Conservation (phyloP, 371 early-diverging fungal genomes). For the Haplosporangium sp. region DNA sequence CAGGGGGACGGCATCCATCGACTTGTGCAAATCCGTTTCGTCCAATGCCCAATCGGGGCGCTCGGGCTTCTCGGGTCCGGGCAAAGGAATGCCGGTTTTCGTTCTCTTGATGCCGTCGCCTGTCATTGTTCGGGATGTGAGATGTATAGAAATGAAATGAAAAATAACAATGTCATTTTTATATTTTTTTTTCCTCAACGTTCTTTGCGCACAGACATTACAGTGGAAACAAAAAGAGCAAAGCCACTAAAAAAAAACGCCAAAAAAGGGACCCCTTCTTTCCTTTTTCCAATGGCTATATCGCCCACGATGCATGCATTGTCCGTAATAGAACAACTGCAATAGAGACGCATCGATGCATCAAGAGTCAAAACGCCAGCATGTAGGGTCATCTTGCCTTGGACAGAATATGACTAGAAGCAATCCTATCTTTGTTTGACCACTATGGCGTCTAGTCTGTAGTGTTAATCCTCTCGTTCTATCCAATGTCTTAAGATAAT, state of each 20-base stretch:
- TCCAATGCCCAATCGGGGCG: constrained; percentile 45
- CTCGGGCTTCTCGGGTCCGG: constrained; percentile 35
- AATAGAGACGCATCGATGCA: too few species aligned
- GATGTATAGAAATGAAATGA: not conserved
- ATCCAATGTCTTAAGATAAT: too few species aligned
- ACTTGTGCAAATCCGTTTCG: constrained; percentile 63
- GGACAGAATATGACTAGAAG: too few species aligned
- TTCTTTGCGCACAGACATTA: constrained; percentile 2
- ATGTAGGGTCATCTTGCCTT: too few species aligned
- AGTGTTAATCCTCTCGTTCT: too few species aligned
- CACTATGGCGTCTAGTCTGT: too few species aligned
- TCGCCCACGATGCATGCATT: too few species aligned
- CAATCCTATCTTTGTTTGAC: too few species aligned
- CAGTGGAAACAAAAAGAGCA: constrained; percentile 1
- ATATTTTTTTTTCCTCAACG: constrained; percentile 9
- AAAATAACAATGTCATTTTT: too few species aligned
- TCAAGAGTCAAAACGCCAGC: too few species aligned
- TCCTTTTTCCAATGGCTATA: too few species aligned
- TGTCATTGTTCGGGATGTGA: constrained; percentile 9
- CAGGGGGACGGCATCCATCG: constrained; percentile 84
- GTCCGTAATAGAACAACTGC: too few species aligned
- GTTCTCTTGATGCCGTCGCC: constrained; percentile 45
- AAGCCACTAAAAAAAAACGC: constrained; percentile 9
- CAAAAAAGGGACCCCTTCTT: not conserved
- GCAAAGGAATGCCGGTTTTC: constrained; percentile 43